These are phyloP conservation scores for Diophrys sp. DNA, from an alignment of 73 alveolate species.

Conservation along the genomic window DNA sequence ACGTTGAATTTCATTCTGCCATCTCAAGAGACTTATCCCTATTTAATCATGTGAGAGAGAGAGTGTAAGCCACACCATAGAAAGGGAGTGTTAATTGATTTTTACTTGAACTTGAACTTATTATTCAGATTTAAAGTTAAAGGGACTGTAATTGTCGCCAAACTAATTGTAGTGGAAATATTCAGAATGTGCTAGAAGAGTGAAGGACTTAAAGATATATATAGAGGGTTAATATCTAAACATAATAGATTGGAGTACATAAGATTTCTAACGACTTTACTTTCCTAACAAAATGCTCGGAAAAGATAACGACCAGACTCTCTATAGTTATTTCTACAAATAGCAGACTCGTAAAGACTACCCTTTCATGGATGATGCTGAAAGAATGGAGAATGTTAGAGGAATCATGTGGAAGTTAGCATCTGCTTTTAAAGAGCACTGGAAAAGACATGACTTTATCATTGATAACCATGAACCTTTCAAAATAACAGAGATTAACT, in stretches of 20 bases:
- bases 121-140: slow-evolving; percentile 6
- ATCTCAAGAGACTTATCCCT: too few species aligned
- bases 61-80: too few species aligned
- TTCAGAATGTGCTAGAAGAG: background rate
- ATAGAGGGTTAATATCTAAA: background rate
- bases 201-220: background rate
- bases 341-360: background rate
- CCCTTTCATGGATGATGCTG: background rate
- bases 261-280: background rate
- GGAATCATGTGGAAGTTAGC: background rate
- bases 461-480: background rate
- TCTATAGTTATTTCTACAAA: too few species aligned
- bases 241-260: slow-evolving; percentile 4
- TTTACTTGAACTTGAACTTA: background rate
- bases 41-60: background rate
- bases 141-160: background rate
- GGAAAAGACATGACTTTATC: background rate
- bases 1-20: too few species aligned
- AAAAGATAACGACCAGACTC: too few species aligned
- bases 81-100: background rate
- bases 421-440: background rate
- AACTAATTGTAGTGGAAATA: background rate
- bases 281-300: background rate
- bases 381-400: background rate
- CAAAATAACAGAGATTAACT: background rate